These are phyloP conservation scores for Solanum chacoense DNA, from an alignment of 305 asterid species.

Conservation along the genomic window DNA sequence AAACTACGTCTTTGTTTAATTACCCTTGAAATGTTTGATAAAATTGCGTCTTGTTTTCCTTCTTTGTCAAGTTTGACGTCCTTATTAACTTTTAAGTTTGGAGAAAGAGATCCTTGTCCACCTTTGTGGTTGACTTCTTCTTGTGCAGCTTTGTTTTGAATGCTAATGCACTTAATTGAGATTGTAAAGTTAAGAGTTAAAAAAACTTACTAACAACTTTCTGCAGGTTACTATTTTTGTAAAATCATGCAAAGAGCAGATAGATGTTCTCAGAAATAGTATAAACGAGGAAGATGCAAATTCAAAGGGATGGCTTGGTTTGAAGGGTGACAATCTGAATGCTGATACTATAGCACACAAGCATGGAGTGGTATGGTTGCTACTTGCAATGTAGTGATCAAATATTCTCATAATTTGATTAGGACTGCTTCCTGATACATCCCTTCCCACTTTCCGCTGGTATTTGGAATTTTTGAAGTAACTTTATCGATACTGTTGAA, in stretches of 20 bases:
- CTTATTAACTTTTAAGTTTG: not conserved
- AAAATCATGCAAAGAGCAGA: slow-evolving; percentile 89
- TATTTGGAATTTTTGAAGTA: not conserved
- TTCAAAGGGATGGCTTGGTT: slow-evolving; percentile 87
- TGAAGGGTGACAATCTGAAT: slow-evolving; percentile 44
- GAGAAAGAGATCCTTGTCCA: not conserved
- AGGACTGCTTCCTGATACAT: not conserved
- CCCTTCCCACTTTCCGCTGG: not conserved
- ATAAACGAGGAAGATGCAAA: slow-evolving; percentile 62
- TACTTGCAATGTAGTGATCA: not conserved
- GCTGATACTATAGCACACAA: slow-evolving; percentile 89
- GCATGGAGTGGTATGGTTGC: slow-evolving; percentile 76
- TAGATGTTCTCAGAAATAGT: slow-evolving; percentile 67
- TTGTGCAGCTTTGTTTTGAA: not conserved
- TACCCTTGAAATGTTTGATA: not conserved
- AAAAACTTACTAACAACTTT: not conserved
- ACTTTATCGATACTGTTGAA: not conserved
- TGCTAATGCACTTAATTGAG: not conserved
- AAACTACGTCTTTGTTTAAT: not conserved
- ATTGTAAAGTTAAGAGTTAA: not conserved
- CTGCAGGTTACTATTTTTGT: slow-evolving; percentile 74
- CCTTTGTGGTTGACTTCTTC: not conserved
- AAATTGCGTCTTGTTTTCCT: not conserved
- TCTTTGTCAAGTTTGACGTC: not conserved
- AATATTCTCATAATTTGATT: not conserved